A percentile compares a stretch with the other conserved stretches of the same genome.
Conservation (phyloP, 495 filamentous ascomycete genomes). For the Neurospora africana region DNA sequence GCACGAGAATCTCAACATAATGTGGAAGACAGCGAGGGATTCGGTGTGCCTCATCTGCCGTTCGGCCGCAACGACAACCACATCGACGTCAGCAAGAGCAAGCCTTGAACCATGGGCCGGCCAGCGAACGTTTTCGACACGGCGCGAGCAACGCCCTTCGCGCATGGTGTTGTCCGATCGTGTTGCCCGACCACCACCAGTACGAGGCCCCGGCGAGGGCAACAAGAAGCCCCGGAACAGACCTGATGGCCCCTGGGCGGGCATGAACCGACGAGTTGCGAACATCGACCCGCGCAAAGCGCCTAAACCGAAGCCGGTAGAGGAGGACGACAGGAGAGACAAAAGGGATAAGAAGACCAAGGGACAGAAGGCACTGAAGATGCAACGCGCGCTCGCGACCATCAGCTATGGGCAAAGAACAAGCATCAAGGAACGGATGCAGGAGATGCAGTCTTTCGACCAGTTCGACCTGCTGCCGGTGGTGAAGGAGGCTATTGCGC, state of each 20-base stretch:
- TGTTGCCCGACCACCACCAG: slow-evolving; percentile 43
- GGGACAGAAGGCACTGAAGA: slow-evolving; percentile 74
- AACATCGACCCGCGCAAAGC: slow-evolving; percentile 32
- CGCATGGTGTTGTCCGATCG: slow-evolving; percentile 72
- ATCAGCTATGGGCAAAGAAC: slow-evolving; percentile 63
- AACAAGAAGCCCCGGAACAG: slow-evolving; percentile 26
- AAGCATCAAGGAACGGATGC: slow-evolving; percentile 58
- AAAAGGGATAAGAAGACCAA: slow-evolving; percentile 22
- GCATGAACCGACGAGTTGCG: slow-evolving; percentile 67
- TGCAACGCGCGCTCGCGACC: slow-evolving; percentile 69
- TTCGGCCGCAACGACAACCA: slow-evolving; percentile 7
- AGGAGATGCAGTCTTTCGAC: slow-evolving; percentile 63
- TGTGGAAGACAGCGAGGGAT: slow-evolving; percentile 23
- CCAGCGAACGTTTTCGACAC: slow-evolving; percentile 25
- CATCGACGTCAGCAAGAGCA: slow-evolving; percentile 1
- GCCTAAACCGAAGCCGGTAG: slow-evolving; percentile 25
- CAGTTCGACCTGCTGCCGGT: slow-evolving; percentile 63
- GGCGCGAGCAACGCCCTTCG: slow-evolving; percentile 41
- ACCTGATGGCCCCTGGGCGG: slow-evolving; percentile 56
- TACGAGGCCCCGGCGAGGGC: slow-evolving; percentile 23
- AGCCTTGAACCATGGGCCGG: slow-evolving; percentile 21
- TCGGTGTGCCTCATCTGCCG: slow-evolving; percentile 27
- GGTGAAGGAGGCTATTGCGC: slow-evolving; percentile 60
- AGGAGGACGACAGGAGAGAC: slow-evolving; percentile 14
- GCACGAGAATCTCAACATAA: slow-evolving; percentile 7